Percentiles rank a stretch among this genome's conserved stretches.
Evolutionary conservation across 768 basidiomycete species (phyloP).

Genomic region (Termitomyces sp.): DNA sequence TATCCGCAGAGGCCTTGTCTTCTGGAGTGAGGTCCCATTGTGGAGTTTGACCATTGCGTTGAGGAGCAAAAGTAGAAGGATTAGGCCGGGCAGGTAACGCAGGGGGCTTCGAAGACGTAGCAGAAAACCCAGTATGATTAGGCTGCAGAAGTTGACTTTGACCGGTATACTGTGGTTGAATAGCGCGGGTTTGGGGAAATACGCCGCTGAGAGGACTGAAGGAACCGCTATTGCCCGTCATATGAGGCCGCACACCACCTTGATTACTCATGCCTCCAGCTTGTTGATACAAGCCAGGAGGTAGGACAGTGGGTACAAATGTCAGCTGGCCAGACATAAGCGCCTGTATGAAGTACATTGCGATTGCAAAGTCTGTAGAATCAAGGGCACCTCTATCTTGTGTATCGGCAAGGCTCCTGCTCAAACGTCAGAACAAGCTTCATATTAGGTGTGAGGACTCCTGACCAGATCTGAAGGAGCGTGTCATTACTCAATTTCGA

Average conservation of each 20-base stretch:
- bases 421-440: constrained; percentile 3
- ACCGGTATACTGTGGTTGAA: constrained; percentile 66
- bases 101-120: constrained; percentile 23
- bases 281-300: constrained; percentile 82
- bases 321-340: constrained; percentile 75
- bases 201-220: constrained; percentile 47
- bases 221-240: constrained; percentile 58
- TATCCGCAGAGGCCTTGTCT: constrained; percentile 77
- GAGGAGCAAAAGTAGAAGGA: constrained; percentile 17
- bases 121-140: constrained; percentile 37
- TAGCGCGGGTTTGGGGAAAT: constrained; percentile 30
- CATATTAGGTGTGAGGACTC: neutral
- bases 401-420: constrained; percentile 92
- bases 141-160: constrained; percentile 45
- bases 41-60: constrained; percentile 20
- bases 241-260: constrained; percentile 38
- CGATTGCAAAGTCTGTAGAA: constrained; percentile 87
- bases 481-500: constrained; percentile 84
- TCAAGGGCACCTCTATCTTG: constrained; percentile 88
- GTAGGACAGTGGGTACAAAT: constrained; percentile 67
- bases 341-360: constrained; percentile 95
- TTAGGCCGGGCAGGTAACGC: constrained; percentile 35
- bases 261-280: constrained; percentile 44
- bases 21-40: constrained; percentile 80
- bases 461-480: constrained; percentile 89